A percentile compares a stretch with the other conserved stretches of the same genome.
These are phyloP conservation scores for Ascocoryne sarcoides DNA, from an alignment of 2,329 filamentous ascomycete species.

Conservation along the genomic window DNA sequence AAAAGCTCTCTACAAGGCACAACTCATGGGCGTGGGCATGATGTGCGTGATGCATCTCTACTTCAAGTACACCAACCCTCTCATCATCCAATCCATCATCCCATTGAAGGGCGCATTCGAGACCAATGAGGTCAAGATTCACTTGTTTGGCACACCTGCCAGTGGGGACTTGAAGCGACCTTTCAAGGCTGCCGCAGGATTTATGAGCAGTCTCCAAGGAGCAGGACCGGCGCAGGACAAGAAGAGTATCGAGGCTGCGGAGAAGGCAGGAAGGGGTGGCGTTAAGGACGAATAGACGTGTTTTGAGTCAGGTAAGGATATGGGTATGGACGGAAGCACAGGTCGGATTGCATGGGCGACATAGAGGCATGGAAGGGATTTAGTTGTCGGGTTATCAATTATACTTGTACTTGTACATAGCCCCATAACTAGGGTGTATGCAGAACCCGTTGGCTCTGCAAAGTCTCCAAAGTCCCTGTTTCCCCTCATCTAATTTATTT, in stretches of 20 bases:
- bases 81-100: conserved; percentile 97
- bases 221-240: conserved; percentile 72
- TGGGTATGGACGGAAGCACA: background rate
- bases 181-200: conserved; percentile 78
- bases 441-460: background rate
- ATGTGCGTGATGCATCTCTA: conserved; percentile 98
- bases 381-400: conserved; percentile 1
- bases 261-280: conserved; percentile 64
- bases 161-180: conserved; percentile 87
- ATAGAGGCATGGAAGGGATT: background rate
- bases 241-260: conserved; percentile 72
- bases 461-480: background rate
- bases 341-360: background rate
- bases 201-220: conserved; percentile 72
- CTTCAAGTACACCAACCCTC: conserved; percentile 99
- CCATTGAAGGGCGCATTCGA: conserved; percentile 94
- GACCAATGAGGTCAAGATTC: conserved; percentile 92
- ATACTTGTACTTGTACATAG: conserved; percentile 8
- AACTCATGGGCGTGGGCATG: conserved; percentile 95
- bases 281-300: conserved; percentile 57
- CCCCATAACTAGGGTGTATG: background rate
- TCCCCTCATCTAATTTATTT: no score
- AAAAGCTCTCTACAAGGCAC: conserved; percentile 74
- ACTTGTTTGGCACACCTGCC: conserved; percentile 80
- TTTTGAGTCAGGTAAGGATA: background rate